Evolutionary conservation across 495 filamentous ascomycete species (phyloP).

Genomic region (Pseudomonodictys pantanalensis): DNA sequence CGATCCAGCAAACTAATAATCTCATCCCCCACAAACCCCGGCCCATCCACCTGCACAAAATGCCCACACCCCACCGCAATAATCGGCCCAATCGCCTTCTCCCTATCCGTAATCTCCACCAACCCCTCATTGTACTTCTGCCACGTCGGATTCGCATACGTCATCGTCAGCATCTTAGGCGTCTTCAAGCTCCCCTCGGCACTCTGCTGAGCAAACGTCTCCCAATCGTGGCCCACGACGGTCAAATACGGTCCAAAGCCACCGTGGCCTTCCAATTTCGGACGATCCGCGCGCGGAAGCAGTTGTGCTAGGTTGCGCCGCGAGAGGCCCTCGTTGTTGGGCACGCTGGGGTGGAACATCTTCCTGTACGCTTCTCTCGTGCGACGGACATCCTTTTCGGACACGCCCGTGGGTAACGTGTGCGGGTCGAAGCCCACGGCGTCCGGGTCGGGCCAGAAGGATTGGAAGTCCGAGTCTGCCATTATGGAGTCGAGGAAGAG

Average conservation of each 20-base stretch:
- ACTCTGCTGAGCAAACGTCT: conserved; percentile 55
- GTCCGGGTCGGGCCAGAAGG: conserved; percentile 60
- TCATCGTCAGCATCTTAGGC: conserved; percentile 47
- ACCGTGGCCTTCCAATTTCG: conserved; percentile 45
- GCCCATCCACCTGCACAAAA: conserved; percentile 62
- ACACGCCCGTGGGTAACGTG: conserved; percentile 46
- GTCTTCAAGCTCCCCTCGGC: conserved; percentile 26
- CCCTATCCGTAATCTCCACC: conserved; percentile 44
- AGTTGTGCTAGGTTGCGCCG: conserved; percentile 48
- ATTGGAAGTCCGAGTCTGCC: conserved; percentile 58
- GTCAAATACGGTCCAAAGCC: conserved; percentile 48
- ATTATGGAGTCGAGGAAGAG: conserved; percentile 63
- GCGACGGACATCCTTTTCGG: conserved; percentile 47
- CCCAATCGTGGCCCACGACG: conserved; percentile 62
- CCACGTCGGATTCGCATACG: conserved; percentile 57
- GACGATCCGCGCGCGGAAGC: conserved; percentile 52
- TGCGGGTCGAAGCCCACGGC: conserved; percentile 46
- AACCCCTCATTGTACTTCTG: conserved; percentile 56
- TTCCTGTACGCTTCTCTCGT: conserved; percentile 43
- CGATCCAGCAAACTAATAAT: conserved; percentile 36
- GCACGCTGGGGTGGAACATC: conserved; percentile 54
- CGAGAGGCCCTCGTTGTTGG: conserved; percentile 56
- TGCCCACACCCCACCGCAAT: conserved; percentile 57
- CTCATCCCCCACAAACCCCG: conserved; percentile 54
- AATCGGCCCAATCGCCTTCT: conserved; percentile 47